Evolutionary conservation across 257 asterid genomes (phyloP), one percentile per base, ranked within the genome.

Genomic region (Lycium barbarum): DNA sequence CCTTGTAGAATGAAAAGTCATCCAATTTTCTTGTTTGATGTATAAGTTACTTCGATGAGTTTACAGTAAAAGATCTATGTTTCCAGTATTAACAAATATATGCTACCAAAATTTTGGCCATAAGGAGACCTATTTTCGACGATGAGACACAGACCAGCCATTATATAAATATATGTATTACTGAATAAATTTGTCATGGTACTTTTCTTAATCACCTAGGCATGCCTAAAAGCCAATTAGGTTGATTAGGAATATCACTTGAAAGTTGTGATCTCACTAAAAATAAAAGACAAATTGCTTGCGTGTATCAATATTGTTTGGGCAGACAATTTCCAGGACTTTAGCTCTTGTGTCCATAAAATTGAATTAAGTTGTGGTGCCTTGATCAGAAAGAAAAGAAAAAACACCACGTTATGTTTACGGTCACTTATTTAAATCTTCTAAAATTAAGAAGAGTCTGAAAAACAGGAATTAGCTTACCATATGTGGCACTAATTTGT

Each of bases 171-270:
- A 5, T 2, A 40, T 40, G 0, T 40, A 38, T 38, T 40, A 67
- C 74, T 35, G 4, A 35, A 36, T 35, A 35, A 36, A 36, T 36
- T 68, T 68, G 51, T 14, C 76, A 36, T 36, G 76, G 22, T 68
- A 36, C 76, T 68, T 67, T 35, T 35, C 2, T 35, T 36, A 6
- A 68, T 68, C 51, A 36, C 76, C 76, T 68, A 6, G 76, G n/a
- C 76, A 68, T 36, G 76, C 81, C 62, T 74, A 49, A 26, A 49
- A 51, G 22, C 63, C 43, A 76, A 40, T 40, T 40, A 51, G 63
- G 63, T 51, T 76, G 62, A 51, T 49, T 76, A 76, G 63, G 82
- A 76, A 51, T 22, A 26, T 76, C 82, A 76, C 9, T 51, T 49
- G 82, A 76, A 76, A 76, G 63, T 14, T 76, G 82, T 76, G 82